Evolutionary conservation across 768 basidiomycete genomes (phyloP).

Genomic region (Phylloporus rhodoxanthus): DNA sequence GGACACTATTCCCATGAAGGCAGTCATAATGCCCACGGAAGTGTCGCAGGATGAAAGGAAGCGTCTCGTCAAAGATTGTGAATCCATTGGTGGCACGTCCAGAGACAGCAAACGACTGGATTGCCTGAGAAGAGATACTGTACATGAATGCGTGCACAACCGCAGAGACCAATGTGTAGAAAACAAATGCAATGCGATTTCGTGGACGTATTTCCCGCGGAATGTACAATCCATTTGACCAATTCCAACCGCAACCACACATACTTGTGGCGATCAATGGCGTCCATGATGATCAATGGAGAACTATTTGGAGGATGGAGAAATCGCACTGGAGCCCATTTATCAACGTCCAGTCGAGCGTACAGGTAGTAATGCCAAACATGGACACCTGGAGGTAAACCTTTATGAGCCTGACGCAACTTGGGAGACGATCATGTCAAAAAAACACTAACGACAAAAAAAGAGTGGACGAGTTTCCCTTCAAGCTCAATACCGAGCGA

Average conservation of each 20-base stretch:
- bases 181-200: slow-evolving; percentile 34
- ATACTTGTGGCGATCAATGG: slow-evolving; percentile 46
- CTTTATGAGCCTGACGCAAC: not conserved
- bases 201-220: slow-evolving; percentile 37
- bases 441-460: slow-evolving; percentile 8
- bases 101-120: slow-evolving; percentile 40
- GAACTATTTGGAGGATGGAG: slow-evolving; percentile 3
- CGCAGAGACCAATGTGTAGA: slow-evolving; percentile 30
- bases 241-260: slow-evolving; percentile 59
- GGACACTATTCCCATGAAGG: slow-evolving; percentile 31
- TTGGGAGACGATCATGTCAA: not conserved
- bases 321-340: slow-evolving; percentile 11
- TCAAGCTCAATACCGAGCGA: slow-evolving; percentile 1
- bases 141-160: slow-evolving; percentile 35
- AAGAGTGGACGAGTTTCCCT: slow-evolving; percentile 2
- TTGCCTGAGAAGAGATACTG: slow-evolving; percentile 40
- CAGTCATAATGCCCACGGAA: slow-evolving; percentile 37
- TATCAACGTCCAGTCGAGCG: slow-evolving; percentile 9
- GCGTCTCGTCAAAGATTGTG: slow-evolving; percentile 31
- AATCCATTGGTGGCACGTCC: slow-evolving; percentile 13
- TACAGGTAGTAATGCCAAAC: not conserved
- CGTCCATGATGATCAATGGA: slow-evolving; percentile 28
- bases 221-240: slow-evolving; percentile 35
- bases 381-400: not conserved
- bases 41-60: slow-evolving; percentile 24